Conservation (phyloP, 306 rosid species). For the Trifolium repens region DNA sequence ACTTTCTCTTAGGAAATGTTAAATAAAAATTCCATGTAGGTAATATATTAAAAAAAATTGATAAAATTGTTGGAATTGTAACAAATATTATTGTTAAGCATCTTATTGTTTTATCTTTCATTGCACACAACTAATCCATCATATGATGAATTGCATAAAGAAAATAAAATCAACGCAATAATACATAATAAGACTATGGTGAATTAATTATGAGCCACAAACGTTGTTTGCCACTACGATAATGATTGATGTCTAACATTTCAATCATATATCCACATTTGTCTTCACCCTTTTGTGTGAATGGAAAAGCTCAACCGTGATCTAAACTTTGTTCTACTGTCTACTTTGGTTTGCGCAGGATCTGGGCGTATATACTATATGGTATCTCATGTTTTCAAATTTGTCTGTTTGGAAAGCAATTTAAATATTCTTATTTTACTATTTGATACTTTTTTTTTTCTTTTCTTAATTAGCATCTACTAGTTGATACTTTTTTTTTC, state of each 20-base stretch:
- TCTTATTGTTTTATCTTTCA: neutral
- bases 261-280: neutral
- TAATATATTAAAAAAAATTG: no score
- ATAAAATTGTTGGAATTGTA: no score
- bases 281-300: neutral
- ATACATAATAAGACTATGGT: neutral
- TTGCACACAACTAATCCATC: neutral
- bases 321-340: neutral
- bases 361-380: neutral
- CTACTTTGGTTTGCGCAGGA: no score
- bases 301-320: neutral
- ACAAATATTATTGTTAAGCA: neutral
- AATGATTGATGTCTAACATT: constrained; percentile 7
- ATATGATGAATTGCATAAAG: neutral
- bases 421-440: no score
- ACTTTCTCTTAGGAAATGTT: no score
- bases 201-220: constrained; percentile 17
- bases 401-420: neutral
- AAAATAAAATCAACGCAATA: neutral
- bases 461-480: no score
- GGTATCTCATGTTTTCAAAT: neutral
- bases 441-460: no score
- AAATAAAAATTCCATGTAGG: no score
- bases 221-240: neutral
- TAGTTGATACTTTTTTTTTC: no score